Evolutionary conservation across 2,329 filamentous ascomycete species (phyloP).

Genomic region (Ilyonectria robusta): DNA sequence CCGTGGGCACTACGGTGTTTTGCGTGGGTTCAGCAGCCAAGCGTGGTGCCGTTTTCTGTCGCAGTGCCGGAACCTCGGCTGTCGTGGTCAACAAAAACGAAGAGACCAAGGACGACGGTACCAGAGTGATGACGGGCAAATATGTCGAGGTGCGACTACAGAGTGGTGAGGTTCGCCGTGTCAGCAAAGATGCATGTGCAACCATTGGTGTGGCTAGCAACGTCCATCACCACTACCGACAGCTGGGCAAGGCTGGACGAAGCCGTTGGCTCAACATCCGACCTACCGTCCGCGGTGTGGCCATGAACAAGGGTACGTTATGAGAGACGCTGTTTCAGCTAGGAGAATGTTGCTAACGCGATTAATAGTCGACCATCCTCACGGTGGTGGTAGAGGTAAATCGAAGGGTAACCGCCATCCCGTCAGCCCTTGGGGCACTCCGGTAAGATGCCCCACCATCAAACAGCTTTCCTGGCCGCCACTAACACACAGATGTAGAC

Average conservation of each 20-base stretch:
- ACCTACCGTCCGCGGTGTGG: constrained; percentile 95
- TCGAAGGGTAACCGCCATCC: constrained; percentile 98
- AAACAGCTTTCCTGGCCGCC: constrained; percentile 2
- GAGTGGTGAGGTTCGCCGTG: constrained; percentile 91
- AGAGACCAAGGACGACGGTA: constrained; percentile 72
- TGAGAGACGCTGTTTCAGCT: not conserved
- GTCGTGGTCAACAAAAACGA: constrained; percentile 92
- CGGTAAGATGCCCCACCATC: constrained; percentile 73
- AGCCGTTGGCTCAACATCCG: constrained; percentile 94
- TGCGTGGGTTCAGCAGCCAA: constrained; percentile 85
- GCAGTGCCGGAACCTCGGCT: constrained; percentile 93
- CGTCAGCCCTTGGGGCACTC: constrained; percentile 95
- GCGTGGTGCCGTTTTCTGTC: constrained; percentile 88
- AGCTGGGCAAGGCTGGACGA: constrained; percentile 95
- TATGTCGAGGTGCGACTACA: constrained; percentile 90
- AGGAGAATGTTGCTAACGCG: constrained; percentile 33
- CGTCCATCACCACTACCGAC: constrained; percentile 88
- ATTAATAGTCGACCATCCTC: constrained; percentile 85
- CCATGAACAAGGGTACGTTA: constrained; percentile 92
- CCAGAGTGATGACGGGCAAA: constrained; percentile 76
- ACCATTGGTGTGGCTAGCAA: constrained; percentile 97
- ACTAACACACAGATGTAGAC: constrained; percentile 60
- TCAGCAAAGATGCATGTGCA: constrained; percentile 92
- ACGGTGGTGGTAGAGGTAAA: constrained; percentile 99
- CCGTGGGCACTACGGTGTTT: constrained; percentile 92